These are phyloP conservation scores for Colletotrichum endophyticum DNA, from an alignment of 2,329 filamentous ascomycete species.

Conservation along the genomic window DNA sequence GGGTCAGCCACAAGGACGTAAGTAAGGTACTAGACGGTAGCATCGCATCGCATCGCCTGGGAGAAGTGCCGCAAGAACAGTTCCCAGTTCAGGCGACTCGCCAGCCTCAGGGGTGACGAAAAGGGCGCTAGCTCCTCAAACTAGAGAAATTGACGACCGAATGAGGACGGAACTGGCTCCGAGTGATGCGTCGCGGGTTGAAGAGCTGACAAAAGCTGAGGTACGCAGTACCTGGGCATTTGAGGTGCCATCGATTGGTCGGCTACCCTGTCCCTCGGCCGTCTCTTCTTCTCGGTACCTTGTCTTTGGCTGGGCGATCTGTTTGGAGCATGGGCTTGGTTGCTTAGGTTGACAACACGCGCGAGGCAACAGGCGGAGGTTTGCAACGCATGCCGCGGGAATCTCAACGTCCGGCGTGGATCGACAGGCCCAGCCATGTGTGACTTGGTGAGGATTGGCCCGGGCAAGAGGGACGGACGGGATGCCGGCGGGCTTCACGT, in stretches of 20 bases:
- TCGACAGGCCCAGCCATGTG: slow-evolving; percentile 4
- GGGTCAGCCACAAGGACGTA: slow-evolving; percentile 8
- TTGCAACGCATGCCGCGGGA: neutral
- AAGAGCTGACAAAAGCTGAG: slow-evolving; percentile 6
- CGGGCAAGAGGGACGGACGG: neutral
- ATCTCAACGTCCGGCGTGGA: neutral
- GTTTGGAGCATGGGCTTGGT: neutral
- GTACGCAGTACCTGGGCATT: neutral
- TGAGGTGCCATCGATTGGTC: neutral
- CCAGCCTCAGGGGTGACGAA: slow-evolving; percentile 13
- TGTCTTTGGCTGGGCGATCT: neutral
- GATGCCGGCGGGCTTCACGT: neutral
- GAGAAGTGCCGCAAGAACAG: slow-evolving; percentile 2
- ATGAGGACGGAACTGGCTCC: slow-evolving; percentile 18
- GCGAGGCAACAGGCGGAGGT: neutral
- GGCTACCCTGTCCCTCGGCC: neutral
- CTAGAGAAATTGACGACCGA: slow-evolving; percentile 5
- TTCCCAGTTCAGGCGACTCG: slow-evolving; percentile 13
- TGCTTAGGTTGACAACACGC: neutral
- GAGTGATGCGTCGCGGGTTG: neutral
- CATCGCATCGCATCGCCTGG: neutral
- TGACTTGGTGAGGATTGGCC: neutral
- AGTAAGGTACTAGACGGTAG: neutral
- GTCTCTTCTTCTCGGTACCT: neutral
- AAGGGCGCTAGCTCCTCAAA: neutral